Conservation (phyloP, 495 filamentous ascomycete genomes). For the Neurospora sp. region DNA sequence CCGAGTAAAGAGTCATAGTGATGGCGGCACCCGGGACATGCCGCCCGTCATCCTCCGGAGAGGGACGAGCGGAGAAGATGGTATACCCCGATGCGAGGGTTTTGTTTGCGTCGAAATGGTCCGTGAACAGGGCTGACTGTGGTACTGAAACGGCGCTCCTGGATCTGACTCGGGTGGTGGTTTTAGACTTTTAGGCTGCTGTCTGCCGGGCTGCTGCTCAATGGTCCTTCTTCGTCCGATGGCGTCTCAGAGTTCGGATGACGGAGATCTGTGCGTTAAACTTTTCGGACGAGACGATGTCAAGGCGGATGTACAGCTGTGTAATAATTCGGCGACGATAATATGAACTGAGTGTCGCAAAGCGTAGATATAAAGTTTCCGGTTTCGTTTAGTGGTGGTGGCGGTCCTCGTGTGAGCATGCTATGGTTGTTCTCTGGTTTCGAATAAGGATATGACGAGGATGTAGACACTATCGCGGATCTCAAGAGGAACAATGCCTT, state of each 20-base stretch:
- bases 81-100: background rate
- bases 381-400: background rate
- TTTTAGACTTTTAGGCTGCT: background rate
- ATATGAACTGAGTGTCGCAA: background rate
- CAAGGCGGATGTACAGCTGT: background rate
- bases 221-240: background rate
- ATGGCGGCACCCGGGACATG: slow-evolving; percentile 16
- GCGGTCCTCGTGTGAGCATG: background rate
- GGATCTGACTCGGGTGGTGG: slow-evolving; percentile 1
- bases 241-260: background rate
- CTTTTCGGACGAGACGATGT: background rate
- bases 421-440: background rate
- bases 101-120: background rate
- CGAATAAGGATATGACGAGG: background rate
- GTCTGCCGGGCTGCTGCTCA: background rate
- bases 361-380: background rate
- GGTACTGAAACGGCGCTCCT: background rate
- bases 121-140: background rate
- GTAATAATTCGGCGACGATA: background rate
- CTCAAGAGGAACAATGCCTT: background rate
- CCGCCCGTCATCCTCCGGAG: slow-evolving; percentile 52
- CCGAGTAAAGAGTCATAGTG: slow-evolving; percentile 45
- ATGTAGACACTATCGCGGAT: background rate
- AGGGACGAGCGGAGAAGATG: slow-evolving; percentile 43
- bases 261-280: background rate